These are phyloP conservation scores for Leptographium lundbergii DNA, from an alignment of 2,329 filamentous ascomycete genomes.

Conservation along the genomic window DNA sequence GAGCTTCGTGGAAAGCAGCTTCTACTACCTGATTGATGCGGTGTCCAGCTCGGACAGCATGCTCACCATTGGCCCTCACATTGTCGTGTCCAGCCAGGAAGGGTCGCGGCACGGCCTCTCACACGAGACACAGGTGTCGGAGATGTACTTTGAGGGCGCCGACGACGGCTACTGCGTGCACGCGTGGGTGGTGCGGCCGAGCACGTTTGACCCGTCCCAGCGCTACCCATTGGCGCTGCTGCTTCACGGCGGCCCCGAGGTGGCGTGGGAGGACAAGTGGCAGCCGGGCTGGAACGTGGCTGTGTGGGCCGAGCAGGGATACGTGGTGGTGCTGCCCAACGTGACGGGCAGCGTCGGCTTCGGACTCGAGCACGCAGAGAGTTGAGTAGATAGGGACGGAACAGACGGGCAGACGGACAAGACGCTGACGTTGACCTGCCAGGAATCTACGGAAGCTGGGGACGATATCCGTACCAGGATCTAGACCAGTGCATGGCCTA, in stretches of 20 bases:
- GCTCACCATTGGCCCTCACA: slow-evolving; percentile 10
- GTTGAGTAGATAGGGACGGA: neutral
- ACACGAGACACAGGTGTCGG: slow-evolving; percentile 21
- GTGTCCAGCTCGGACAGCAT: neutral
- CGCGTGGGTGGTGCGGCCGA: slow-evolving; percentile 26
- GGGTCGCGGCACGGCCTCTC: slow-evolving; percentile 22
- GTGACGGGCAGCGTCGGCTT: slow-evolving; percentile 46
- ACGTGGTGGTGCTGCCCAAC: slow-evolving; percentile 46
- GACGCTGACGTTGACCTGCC: neutral
- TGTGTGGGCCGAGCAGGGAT: slow-evolving; percentile 48
- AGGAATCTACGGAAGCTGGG: slow-evolving; percentile 38
- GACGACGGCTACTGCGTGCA: slow-evolving; percentile 20
- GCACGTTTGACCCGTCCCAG: slow-evolving; percentile 21
- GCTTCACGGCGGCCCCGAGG: slow-evolving; percentile 28
- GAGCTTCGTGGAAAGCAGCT: slow-evolving; percentile 24
- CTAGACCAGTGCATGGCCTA: slow-evolving; percentile 39
- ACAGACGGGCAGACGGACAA: neutral
- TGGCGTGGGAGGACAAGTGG: slow-evolving; percentile 36
- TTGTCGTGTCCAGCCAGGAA: slow-evolving; percentile 19
- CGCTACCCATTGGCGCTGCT: slow-evolving; percentile 26
- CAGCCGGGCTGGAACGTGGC: slow-evolving; percentile 33
- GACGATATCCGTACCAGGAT: slow-evolving; percentile 40
- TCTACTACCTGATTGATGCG: slow-evolving; percentile 23
- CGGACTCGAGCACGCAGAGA: slow-evolving; percentile 26
- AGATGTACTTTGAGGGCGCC: slow-evolving; percentile 28